Percentiles rank a stretch among this genome's conserved stretches.
phyloP scores from a whole-genome alignment of 228 moss, liverwort and hornwort genomes.

The Sphagnum magellanicum region DNA sequence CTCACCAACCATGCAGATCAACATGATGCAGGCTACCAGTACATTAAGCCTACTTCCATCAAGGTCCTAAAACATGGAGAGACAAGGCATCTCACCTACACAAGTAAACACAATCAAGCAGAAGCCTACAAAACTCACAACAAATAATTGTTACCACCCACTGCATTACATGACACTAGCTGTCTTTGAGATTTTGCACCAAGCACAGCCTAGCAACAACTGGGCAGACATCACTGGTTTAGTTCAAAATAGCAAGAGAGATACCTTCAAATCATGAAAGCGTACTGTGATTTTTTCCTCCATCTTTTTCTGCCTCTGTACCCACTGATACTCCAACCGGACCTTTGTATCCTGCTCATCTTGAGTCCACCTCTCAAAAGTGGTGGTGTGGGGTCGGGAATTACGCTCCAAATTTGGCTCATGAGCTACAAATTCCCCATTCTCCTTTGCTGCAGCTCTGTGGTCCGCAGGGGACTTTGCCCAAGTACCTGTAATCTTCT shows the following conservation, averaged over 20 bases:
- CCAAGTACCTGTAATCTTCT: constrained; percentile 28
- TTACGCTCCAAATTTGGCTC: constrained; percentile 38
- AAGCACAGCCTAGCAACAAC: not conserved
- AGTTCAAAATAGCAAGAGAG: not conserved
- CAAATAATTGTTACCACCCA: not conserved
- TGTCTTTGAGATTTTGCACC: not conserved
- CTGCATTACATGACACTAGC: no score
- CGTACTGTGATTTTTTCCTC: constrained; percentile 57
- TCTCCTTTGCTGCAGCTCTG: constrained; percentile 19
- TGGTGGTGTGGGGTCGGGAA: constrained; percentile 73
- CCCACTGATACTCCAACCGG: constrained; percentile 53
- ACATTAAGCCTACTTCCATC: no score
- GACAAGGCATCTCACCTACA: not conserved
- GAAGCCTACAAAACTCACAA: not conserved
- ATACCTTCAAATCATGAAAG: constrained; percentile 75
- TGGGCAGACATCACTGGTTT: not conserved
- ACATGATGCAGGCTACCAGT: no score
- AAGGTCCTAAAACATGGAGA: no score
- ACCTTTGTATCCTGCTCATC: constrained; percentile 76
- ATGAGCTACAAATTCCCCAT: constrained; percentile 54
- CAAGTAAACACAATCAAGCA: not conserved
- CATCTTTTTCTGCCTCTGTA: constrained; percentile 66
- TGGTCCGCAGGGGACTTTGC: constrained; percentile 17
- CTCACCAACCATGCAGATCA: no score
- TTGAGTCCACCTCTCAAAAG: constrained; percentile 65